Evolutionary conservation across 495 filamentous ascomycete species (phyloP).

Genomic region (Rostrohypoxylon terebratum): DNA sequence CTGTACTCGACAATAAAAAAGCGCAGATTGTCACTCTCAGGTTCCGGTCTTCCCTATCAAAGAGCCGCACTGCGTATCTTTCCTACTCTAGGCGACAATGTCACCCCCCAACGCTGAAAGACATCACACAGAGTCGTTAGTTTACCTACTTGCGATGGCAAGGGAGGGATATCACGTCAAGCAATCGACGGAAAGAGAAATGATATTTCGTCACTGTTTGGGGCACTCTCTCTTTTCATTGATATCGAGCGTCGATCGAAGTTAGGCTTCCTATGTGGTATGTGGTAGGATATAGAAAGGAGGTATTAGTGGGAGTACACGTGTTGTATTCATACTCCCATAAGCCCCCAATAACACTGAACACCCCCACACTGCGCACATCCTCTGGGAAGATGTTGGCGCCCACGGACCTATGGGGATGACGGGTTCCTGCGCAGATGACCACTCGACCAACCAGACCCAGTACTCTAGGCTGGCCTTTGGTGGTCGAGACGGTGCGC

Average conservation of each 20-base stretch:
- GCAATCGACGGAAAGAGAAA: constrained; percentile 18
- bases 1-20: constrained; percentile 27
- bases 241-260: constrained; percentile 17
- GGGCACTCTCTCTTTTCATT: constrained; percentile 13
- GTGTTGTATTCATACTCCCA: constrained; percentile 30
- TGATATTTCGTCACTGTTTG: constrained; percentile 37
- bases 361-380: constrained; percentile 36
- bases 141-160: constrained; percentile 16
- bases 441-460: constrained; percentile 44
- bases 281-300: constrained; percentile 13
- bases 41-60: constrained; percentile 16
- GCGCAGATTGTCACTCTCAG: constrained; percentile 7
- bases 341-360: constrained; percentile 25
- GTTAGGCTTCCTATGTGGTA: not conserved
- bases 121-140: constrained; percentile 25
- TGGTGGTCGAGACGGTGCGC: constrained; percentile 46
- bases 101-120: constrained; percentile 34
- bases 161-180: constrained; percentile 31
- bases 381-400: constrained; percentile 32
- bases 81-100: constrained; percentile 26
- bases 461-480: constrained; percentile 26
- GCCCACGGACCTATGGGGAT: constrained; percentile 49
- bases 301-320: constrained; percentile 27
- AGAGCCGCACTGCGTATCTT: constrained; percentile 43
- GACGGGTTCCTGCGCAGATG: constrained; percentile 53